phyloP scores from a whole-genome alignment of 1,139 yeast genomes.

The Candida pseudocylindracea region DNA sequence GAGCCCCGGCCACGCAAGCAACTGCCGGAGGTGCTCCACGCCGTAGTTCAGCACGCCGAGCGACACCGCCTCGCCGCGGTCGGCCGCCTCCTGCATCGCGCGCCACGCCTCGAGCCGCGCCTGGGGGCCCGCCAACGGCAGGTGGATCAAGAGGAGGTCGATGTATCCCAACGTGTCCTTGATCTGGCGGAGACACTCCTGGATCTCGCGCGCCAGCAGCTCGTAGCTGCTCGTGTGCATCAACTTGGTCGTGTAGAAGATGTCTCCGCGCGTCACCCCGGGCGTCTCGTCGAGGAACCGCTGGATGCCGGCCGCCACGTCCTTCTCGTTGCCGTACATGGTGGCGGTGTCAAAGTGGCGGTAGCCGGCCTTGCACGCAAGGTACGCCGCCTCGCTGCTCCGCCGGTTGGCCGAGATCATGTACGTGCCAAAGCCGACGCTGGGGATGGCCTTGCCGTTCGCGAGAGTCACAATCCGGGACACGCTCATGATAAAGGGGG shows the following conservation, averaged over 20 bases:
- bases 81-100: no score
- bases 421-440: slow-evolving; percentile 69
- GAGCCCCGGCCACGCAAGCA: slow-evolving; percentile 1
- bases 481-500: no score
- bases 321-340: slow-evolving; percentile 40
- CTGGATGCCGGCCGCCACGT: slow-evolving; percentile 41
- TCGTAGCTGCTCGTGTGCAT: slow-evolving; percentile 31
- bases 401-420: slow-evolving; percentile 31
- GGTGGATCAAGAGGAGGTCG: slow-evolving; percentile 68
- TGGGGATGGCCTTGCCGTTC: slow-evolving; percentile 45
- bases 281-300: slow-evolving; percentile 26
- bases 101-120: slow-evolving; percentile 27
- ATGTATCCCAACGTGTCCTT: slow-evolving; percentile 59
- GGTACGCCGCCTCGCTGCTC: slow-evolving; percentile 33
- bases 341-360: slow-evolving; percentile 68
- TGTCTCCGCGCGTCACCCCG: not conserved
- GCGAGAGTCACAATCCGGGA: slow-evolving; percentile 19
- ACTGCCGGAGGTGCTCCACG: not conserved
- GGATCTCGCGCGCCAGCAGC: slow-evolving; percentile 34
- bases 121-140: slow-evolving; percentile 35
- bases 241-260: slow-evolving; percentile 4
- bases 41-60: slow-evolving; percentile 1
- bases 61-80: no score
- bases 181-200: slow-evolving; percentile 25
- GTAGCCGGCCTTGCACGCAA: slow-evolving; percentile 50